Conservation (phyloP, 306 rosid genomes). For the Trifolium fragiferum region DNA sequence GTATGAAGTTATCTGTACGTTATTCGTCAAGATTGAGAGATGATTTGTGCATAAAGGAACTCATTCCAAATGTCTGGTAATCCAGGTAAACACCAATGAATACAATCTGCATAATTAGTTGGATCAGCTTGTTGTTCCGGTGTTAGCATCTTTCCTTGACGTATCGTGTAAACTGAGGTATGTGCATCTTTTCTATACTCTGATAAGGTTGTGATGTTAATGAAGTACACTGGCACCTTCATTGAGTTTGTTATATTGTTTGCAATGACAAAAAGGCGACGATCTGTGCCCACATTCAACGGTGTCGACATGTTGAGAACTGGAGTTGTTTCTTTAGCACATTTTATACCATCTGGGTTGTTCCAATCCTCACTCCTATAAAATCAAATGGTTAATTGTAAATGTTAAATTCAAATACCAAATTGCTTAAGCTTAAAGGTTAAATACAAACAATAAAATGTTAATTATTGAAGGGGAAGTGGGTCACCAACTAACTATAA, state of each 20-base stretch:
- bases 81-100: conserved; percentile 98
- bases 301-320: conserved; percentile 64
- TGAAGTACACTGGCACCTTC: conserved; percentile 76
- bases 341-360: conserved; percentile 92
- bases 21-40: conserved; percentile 73
- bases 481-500: not conserved
- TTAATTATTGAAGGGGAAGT: too few relatives aligned
- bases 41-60: conserved; percentile 75
- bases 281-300: conserved; percentile 87
- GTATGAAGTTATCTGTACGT: conserved; percentile 24
- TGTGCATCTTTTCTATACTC: conserved; percentile 92
- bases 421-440: not conserved
- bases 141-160: conserved; percentile 90
- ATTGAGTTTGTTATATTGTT: conserved; percentile 62
- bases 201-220: conserved; percentile 80
- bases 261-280: conserved; percentile 64
- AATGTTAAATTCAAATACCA: not conserved
- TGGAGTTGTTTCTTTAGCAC: conserved; percentile 89
- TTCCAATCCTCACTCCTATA: conserved; percentile 90
- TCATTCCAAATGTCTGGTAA: conserved; percentile 97
- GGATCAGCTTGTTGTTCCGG: conserved; percentile 93
- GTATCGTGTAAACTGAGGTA: conserved; percentile 87
- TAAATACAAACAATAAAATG: not conserved
- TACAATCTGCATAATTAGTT: conserved; percentile 85
- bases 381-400: conserved; percentile 12